These are phyloP conservation scores for Ophioceras dolichostomum DNA, from an alignment of 2,329 filamentous ascomycete genomes.

Conservation along the genomic window DNA sequence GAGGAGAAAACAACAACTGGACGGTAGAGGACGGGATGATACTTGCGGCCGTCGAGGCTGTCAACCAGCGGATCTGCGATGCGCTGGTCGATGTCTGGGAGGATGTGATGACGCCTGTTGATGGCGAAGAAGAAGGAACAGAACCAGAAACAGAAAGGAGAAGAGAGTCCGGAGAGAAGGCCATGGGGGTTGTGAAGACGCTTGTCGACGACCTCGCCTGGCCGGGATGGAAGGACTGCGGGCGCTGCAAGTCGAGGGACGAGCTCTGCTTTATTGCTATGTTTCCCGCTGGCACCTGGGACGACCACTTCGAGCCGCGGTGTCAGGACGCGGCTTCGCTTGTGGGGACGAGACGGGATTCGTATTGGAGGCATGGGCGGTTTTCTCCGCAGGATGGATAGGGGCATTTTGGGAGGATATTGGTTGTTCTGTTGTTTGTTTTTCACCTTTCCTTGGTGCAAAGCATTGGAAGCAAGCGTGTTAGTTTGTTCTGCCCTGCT, in stretches of 20 bases:
- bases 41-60: slow-evolving; percentile 25
- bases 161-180: slow-evolving; percentile 4
- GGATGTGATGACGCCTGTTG: slow-evolving; percentile 9
- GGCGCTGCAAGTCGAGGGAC: slow-evolving; percentile 13
- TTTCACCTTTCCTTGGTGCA: too few relatives aligned
- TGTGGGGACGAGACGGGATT: background rate
- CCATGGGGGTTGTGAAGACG: background rate
- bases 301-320: slow-evolving; percentile 10
- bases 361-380: too few relatives aligned
- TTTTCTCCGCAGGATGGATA: too few relatives aligned
- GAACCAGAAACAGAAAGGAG: slow-evolving; percentile 1
- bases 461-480: too few relatives aligned
- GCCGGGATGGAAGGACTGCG: slow-evolving; percentile 22
- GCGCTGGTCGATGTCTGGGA: slow-evolving; percentile 16
- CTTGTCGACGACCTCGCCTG: slow-evolving; percentile 19
- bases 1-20: too few relatives aligned
- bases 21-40: slow-evolving; percentile 32
- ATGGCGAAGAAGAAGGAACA: slow-evolving; percentile 8
- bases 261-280: slow-evolving; percentile 25
- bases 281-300: slow-evolving; percentile 21
- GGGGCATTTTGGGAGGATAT: too few relatives aligned
- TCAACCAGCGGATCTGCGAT: slow-evolving; percentile 25
- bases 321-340: slow-evolving; percentile 4
- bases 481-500: too few relatives aligned
- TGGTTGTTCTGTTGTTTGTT: too few relatives aligned